Evolutionary conservation across 768 basidiomycete genomes (phyloP).

Genomic region (Serpula lacrymans): DNA sequence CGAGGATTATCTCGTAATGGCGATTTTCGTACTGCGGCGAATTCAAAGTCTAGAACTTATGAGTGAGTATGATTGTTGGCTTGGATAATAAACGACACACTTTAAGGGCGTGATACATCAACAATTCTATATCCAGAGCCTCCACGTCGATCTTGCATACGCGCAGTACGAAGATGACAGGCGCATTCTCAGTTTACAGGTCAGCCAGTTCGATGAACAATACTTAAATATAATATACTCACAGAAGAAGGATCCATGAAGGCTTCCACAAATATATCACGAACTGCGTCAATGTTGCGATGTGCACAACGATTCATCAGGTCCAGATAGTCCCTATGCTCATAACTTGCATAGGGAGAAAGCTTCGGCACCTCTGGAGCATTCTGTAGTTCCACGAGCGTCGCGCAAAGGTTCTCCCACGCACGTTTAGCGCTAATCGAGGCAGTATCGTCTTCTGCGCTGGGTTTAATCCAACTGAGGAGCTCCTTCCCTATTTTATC

Average conservation of each 20-base stretch:
- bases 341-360: conserved; percentile 41
- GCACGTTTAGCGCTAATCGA: conserved; percentile 70
- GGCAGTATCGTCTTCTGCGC: conserved; percentile 50
- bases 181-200: conserved; percentile 38
- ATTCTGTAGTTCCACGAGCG: conserved; percentile 75
- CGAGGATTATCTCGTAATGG: conserved; percentile 70
- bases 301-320: conserved; percentile 64
- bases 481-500: conserved; percentile 88
- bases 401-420: conserved; percentile 78
- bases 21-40: conserved; percentile 44
- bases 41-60: conserved; percentile 44
- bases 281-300: conserved; percentile 57
- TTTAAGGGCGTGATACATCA: conserved; percentile 78
- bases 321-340: conserved; percentile 65
- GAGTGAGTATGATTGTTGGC: background rate
- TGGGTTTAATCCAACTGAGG: conserved; percentile 63
- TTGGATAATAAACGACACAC: conserved; percentile 30
- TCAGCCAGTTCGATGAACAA: conserved; percentile 3
- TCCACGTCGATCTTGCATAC: conserved; percentile 76
- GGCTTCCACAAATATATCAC: conserved; percentile 65
- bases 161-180: conserved; percentile 57
- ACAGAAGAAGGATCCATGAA: conserved; percentile 44
- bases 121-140: conserved; percentile 70
- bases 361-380: conserved; percentile 64
- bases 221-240: conserved; percentile 9